phyloP scores from a whole-genome alignment of 1,284 basidiomycete species.

The Apiotrichum brassicae region DNA sequence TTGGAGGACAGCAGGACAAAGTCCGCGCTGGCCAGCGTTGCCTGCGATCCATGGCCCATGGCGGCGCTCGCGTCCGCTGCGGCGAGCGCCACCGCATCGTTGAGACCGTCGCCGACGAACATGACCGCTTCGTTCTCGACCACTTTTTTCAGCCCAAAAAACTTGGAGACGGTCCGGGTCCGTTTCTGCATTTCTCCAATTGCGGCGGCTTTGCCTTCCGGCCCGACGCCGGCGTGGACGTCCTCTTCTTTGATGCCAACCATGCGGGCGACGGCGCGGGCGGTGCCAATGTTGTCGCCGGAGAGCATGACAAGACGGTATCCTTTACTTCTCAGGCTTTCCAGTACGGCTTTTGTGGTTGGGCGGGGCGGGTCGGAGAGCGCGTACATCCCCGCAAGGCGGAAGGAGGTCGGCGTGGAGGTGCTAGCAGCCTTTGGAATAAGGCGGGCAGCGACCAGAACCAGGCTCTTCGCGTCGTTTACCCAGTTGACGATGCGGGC shows the following conservation, averaged over 20 bases:
- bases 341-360: constrained; percentile 71
- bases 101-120: constrained; percentile 98
- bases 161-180: neutral
- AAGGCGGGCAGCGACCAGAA: constrained; percentile 64
- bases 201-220: constrained; percentile 71
- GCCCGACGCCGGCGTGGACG: constrained; percentile 84
- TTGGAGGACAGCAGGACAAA: constrained; percentile 96
- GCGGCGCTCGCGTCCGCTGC: constrained; percentile 93
- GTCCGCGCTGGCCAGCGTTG: constrained; percentile 95
- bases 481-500: constrained; percentile 64
- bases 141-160: constrained; percentile 28
- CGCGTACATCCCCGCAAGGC: constrained; percentile 51
- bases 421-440: constrained; percentile 17
- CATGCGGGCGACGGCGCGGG: constrained; percentile 73
- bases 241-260: constrained; percentile 71
- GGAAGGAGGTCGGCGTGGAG: constrained; percentile 26
- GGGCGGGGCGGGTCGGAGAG: constrained; percentile 77
- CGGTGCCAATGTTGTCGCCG: constrained; percentile 76
- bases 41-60: constrained; percentile 90
- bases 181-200: constrained; percentile 10
- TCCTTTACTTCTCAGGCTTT: constrained; percentile 71
- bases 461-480: constrained; percentile 66
- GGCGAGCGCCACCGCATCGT: constrained; percentile 94
- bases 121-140: constrained; percentile 63
- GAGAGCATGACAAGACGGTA: constrained; percentile 87